Evolutionary conservation across 73 alveolate species (phyloP).

Genomic region (Paramecium sexaurelia): DNA sequence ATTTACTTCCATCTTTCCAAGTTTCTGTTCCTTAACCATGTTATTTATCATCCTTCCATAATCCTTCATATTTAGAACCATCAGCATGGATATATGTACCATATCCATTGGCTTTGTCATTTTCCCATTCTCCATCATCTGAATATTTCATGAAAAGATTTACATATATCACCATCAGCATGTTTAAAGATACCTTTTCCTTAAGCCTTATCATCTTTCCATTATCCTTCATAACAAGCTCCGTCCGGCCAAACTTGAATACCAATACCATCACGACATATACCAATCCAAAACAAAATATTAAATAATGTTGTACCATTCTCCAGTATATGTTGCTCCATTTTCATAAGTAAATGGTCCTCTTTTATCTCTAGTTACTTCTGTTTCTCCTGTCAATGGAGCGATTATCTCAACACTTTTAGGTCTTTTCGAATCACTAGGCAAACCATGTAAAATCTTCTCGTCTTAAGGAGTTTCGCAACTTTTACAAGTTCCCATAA

Average conservation of each 20-base stretch:
- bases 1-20: slow-evolving; percentile 76
- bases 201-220: slow-evolving; percentile 62
- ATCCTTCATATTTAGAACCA: slow-evolving; percentile 65
- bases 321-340: slow-evolving; percentile 85
- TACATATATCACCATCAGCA: slow-evolving; percentile 64
- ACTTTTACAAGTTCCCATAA: neutral
- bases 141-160: neutral
- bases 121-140: slow-evolving; percentile 66
- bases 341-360: slow-evolving; percentile 71
- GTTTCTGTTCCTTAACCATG: slow-evolving; percentile 70
- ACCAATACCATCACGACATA: slow-evolving; percentile 82
- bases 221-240: slow-evolving; percentile 57
- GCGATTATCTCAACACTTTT: neutral
- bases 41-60: slow-evolving; percentile 59
- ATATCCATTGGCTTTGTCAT: slow-evolving; percentile 66
- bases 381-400: neutral
- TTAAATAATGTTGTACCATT: slow-evolving; percentile 69
- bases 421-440: neutral
- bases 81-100: slow-evolving; percentile 57
- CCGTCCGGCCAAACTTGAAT: slow-evolving; percentile 64
- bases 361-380: neutral
- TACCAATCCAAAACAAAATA: slow-evolving; percentile 66
- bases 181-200: slow-evolving; percentile 61
- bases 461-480: neutral
- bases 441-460: neutral